A percentile compares a stretch with the other conserved stretches of the same genome.
Evolutionary conservation across 148 eudicot species (phyloP).

Genomic region (Camellia japonica): DNA sequence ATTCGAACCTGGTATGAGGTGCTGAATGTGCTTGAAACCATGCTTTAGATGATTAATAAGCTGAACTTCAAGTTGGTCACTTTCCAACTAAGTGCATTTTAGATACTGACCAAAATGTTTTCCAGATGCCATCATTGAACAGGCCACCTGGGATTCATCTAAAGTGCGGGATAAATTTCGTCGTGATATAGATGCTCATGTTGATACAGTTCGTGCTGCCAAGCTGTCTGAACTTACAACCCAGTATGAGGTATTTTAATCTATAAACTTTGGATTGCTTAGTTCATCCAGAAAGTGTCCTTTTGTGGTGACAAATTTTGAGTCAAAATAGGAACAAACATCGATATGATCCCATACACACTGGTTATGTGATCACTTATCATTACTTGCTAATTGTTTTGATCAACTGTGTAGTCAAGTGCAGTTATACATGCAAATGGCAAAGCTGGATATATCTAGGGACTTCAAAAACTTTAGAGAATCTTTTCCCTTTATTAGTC

Average conservation of each 20-base stretch:
- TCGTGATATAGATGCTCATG: constrained; percentile 83
- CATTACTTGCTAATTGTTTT: background rate
- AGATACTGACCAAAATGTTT: constrained; percentile 13
- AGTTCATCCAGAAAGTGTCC: background rate
- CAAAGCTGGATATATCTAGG: background rate
- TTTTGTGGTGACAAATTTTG: background rate
- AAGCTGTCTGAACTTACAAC: constrained; percentile 86
- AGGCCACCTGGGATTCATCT: constrained; percentile 81
- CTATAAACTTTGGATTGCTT: background rate
- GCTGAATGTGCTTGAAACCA: background rate
- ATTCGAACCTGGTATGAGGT: background rate
- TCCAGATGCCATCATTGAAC: constrained; percentile 65
- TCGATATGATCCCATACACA: background rate
- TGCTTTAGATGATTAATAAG: background rate
- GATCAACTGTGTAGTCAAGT: background rate
- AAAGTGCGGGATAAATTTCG: constrained; percentile 75
- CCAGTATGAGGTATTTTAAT: constrained; percentile 62
- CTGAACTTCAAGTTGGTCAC: background rate
- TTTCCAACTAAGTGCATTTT: background rate
- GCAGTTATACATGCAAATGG: background rate
- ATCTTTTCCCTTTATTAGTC: background rate
- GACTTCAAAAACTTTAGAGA: background rate
- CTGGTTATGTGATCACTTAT: background rate
- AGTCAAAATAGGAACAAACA: background rate
- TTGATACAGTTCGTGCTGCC: constrained; percentile 68